Evolutionary conservation across 805 yeast genomes (phyloP).

Genomic region (Lipomyces sp.): DNA sequence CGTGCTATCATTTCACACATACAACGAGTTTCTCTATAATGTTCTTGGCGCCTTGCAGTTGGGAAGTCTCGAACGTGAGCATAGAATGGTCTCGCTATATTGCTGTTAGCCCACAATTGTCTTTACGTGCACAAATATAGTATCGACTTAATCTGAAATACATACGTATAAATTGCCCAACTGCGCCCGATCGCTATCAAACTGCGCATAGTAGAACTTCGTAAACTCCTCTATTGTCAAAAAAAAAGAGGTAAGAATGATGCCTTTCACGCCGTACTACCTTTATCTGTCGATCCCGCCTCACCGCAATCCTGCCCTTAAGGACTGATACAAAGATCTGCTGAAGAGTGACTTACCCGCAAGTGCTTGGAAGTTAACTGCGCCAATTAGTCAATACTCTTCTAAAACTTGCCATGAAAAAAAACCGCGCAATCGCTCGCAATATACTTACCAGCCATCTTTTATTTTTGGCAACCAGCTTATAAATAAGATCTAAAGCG

Average conservation of each 20-base stretch:
- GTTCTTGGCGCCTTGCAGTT: conserved; percentile 90
- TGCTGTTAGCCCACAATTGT: not conserved
- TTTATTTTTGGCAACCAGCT: not conserved
- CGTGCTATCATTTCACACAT: conserved; percentile 14
- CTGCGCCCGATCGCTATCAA: conserved; percentile 89
- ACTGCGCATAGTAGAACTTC: conserved; percentile 91
- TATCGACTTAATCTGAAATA: not conserved
- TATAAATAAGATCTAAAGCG: not conserved
- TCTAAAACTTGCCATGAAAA: no score
- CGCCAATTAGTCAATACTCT: not conserved
- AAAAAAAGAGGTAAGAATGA: not conserved
- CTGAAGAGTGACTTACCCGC: conserved; percentile 31
- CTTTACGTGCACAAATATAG: not conserved
- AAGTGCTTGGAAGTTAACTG: conserved; percentile 42
- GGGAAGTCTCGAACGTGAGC: conserved; percentile 95
- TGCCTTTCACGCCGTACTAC: conserved; percentile 11
- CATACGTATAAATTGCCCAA: conserved; percentile 83
- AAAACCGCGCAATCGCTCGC: not conserved
- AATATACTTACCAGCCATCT: conserved; percentile 11
- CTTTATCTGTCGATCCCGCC: not conserved
- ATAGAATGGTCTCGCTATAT: conserved; percentile 85
- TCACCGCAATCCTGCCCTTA: not conserved
- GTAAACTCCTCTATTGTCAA: conserved; percentile 72
- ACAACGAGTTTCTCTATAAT: conserved; percentile 86
- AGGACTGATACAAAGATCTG: not conserved